phyloP scores from a whole-genome alignment of 345 rosid species.

The Triadica sebifera region DNA sequence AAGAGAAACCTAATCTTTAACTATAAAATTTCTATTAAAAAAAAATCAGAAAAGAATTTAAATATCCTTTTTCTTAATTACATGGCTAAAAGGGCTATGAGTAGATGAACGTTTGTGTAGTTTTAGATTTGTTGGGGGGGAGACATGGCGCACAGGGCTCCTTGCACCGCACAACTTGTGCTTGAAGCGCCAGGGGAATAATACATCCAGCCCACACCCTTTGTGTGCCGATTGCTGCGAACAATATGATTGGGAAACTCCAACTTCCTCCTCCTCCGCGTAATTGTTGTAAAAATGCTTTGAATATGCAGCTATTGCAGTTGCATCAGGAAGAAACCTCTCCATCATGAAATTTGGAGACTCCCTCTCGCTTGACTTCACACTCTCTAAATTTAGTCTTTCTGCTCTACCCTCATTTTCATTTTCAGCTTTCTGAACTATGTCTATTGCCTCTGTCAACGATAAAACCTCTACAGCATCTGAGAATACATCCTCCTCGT shows the following conservation, averaged over 20 bases:
- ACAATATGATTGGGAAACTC: constrained; percentile 18
- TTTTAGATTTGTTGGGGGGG: constrained; percentile 20
- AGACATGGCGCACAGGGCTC: constrained; percentile 40
- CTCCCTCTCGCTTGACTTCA: constrained; percentile 26
- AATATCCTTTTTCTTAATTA: constrained; percentile 5
- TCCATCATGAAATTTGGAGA: constrained; percentile 72
- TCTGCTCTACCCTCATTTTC: constrained; percentile 22
- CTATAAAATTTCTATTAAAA: no score
- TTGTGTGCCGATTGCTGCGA: constrained; percentile 32
- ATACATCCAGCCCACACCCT: constrained; percentile 64
- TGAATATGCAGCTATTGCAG: constrained; percentile 61
- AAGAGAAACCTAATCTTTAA: no score
- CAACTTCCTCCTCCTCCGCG: constrained; percentile 28
- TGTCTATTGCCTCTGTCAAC: constrained; percentile 79
- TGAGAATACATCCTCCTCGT: constrained; percentile 32
- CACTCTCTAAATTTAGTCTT: constrained; percentile 37
- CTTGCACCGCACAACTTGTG: constrained; percentile 64
- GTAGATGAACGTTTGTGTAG: constrained; percentile 22
- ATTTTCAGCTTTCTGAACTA: constrained; percentile 48
- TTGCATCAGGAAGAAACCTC: constrained; percentile 73
- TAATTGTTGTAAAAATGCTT: constrained; percentile 20
- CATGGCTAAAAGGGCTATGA: not conserved
- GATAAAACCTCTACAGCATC: constrained; percentile 61
- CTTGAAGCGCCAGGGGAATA: constrained; percentile 69
- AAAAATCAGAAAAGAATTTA: not conserved